Evolutionary conservation across 371 early-diverging fungal genomes (phyloP).

Genomic region (Lichtheimia ramosa): DNA sequence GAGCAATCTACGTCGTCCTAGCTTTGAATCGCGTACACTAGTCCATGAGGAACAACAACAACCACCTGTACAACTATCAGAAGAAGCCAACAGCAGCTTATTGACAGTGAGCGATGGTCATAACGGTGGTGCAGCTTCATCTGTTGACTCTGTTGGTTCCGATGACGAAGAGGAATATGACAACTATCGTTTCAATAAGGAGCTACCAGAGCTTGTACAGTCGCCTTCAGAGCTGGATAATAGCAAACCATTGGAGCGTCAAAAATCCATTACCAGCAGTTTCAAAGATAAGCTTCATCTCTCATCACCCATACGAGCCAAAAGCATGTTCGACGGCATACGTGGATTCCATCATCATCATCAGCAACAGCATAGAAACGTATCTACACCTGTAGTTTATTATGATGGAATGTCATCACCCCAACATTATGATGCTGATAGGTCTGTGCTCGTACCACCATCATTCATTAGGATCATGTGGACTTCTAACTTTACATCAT

Average conservation of each 20-base stretch:
- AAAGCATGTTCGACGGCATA: conserved; percentile 12
- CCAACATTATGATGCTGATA: no score
- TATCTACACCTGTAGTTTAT: no score
- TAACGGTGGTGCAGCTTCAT: conserved; percentile 8
- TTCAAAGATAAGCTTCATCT: conserved; percentile 15
- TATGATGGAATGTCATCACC: no score
- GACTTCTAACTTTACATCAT: no score
- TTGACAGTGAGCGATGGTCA: no score
- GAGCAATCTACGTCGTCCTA: conserved; percentile 11
- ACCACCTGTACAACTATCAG: no score
- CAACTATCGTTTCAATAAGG: background rate
- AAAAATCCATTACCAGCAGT: background rate
- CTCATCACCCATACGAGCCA: conserved; percentile 10
- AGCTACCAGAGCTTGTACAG: no score
- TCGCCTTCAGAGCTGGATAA: no score
- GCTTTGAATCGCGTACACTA: conserved; percentile 6
- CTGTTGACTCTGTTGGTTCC: conserved; percentile 11
- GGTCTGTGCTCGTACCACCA: no score
- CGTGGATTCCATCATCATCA: conserved; percentile 12
- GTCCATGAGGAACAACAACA: background rate
- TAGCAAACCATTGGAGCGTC: background rate
- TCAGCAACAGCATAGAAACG: no score
- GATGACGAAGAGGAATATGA: conserved; percentile 15
- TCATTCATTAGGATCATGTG: no score
- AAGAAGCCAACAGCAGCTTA: no score